Base-by-base conservation (phyloP, 208 protist species). In the Jaenimonas drosophilae region DNA sequence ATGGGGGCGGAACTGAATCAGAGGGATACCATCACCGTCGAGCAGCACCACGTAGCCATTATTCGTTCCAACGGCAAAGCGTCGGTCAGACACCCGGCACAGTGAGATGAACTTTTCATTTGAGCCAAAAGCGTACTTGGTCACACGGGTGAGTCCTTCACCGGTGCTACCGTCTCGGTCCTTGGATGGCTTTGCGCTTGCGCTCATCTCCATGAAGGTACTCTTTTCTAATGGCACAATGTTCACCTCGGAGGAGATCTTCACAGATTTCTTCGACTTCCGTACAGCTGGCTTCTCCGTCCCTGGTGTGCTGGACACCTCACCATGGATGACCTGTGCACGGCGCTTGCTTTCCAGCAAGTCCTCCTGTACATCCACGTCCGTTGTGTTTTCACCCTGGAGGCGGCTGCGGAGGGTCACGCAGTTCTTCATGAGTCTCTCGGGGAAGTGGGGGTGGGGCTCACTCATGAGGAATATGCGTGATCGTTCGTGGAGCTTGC, bases 81-180 rank as follows among this genome's bases (percentile, higher is more conserved):
- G 76, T 39, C 77, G 65, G 26, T 88, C 77, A 14, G 57, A 62
- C 14, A 92, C 76, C 49, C 79, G 77, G 39, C 74, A 85, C 42
- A 92, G 66, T 3, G 84, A 92, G 54, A 92, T 89, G 57, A 92
- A 88, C 59, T 89, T 92, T 44, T 92, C 79, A 46, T 74, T 87
- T 1, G 76, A 70, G 17, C 79, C 74, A 41, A 92, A 92, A 0
- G 63, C 58, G 60, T 92, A 92, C 56, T 87, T 86, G 28, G 78
- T 79, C 43, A 86, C 62, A 23, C 79, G 76, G 11, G 70, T 76
- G 33, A 92, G 61, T 31, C 84, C 76, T 0, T 89, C 78, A 28
- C 76, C 70, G 34, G 37, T 3, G 51, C 31, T 21, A 39, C 58
- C 60, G n/a, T 77, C 61, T 24, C 68, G 56, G 39, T 87, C 76